Conservation (phyloP, 2,329 filamentous ascomycete species). For the Neospermospora avenae region DNA sequence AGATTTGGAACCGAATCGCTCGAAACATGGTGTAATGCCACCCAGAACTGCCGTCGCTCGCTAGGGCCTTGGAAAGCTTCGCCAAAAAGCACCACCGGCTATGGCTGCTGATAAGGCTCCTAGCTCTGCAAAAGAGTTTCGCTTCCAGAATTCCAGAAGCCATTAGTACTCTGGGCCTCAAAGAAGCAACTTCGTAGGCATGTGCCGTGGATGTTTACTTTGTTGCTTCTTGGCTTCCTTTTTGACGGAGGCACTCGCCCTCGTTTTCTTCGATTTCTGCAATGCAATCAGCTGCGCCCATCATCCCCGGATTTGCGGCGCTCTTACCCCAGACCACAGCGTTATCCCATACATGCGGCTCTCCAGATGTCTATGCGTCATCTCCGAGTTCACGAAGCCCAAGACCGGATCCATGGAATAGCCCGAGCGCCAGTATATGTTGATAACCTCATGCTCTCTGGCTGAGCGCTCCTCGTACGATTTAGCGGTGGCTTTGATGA, state of each 20-base stretch:
- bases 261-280: neutral
- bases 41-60: neutral
- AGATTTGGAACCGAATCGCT: neutral
- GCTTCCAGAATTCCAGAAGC: neutral
- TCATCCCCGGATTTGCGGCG: neutral
- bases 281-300: neutral
- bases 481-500: constrained; percentile 6
- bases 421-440: constrained; percentile 6
- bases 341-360: neutral
- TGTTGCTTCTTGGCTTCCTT: neutral
- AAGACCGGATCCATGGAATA: constrained; percentile 3
- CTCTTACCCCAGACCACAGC: neutral
- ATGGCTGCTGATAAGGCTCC: neutral
- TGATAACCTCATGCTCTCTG: neutral
- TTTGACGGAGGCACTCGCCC: neutral
- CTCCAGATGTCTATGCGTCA: neutral
- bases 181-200: neutral
- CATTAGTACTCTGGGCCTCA: neutral
- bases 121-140: neutral
- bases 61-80: neutral
- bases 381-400: constrained; percentile 1
- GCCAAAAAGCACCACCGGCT: neutral
- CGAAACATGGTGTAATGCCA: constrained; percentile 2
- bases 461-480: neutral
- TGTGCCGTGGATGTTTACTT: neutral